phyloP scores from a whole-genome alignment of 2,329 filamentous ascomycete species.

The Verticillium albo-atrum region DNA sequence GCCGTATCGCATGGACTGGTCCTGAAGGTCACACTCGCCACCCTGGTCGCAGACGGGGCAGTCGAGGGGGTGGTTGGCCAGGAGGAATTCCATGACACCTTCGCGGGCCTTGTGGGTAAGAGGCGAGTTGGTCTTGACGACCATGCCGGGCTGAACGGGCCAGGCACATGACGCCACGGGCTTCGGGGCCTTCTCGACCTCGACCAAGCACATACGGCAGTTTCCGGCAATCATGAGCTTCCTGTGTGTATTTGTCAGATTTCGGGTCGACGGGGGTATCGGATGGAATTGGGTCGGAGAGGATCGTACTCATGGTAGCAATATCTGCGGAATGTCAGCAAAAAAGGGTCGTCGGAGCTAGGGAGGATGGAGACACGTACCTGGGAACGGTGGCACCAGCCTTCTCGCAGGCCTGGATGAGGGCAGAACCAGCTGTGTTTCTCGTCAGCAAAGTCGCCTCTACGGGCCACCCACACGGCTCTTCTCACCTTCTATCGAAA shows the following conservation, averaged over 20 bases:
- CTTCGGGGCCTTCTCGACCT: constrained; percentile 94
- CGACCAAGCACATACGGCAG: constrained; percentile 98
- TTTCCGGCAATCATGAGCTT: constrained; percentile 99
- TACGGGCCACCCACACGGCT: not conserved
- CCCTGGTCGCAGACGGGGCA: constrained; percentile 98
- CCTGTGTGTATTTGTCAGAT: constrained; percentile 49
- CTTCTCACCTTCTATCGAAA: constrained; percentile 82
- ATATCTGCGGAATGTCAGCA: constrained; percentile 60
- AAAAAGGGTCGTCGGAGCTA: not conserved
- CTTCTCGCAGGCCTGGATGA: constrained; percentile 99
- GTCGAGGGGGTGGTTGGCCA: constrained; percentile 94
- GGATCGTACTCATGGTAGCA: constrained; percentile 90
- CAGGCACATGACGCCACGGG: constrained; percentile 97
- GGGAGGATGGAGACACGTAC: constrained; percentile 39
- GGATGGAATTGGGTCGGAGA: constrained; percentile 53
- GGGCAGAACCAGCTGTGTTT: constrained; percentile 79
- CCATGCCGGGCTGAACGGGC: constrained; percentile 98
- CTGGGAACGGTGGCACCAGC: constrained; percentile 85
- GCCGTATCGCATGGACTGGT: constrained; percentile 99
- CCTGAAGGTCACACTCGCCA: constrained; percentile 97
- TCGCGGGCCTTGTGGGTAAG: constrained; percentile 96
- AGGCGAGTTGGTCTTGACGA: constrained; percentile 96
- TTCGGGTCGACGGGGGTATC: constrained; percentile 30
- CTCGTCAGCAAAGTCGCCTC: constrained; percentile 7
- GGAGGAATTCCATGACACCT: constrained; percentile 97